phyloP scores from a whole-genome alignment of 2,329 filamentous ascomycete genomes.

The Colletotrichum salicis region DNA sequence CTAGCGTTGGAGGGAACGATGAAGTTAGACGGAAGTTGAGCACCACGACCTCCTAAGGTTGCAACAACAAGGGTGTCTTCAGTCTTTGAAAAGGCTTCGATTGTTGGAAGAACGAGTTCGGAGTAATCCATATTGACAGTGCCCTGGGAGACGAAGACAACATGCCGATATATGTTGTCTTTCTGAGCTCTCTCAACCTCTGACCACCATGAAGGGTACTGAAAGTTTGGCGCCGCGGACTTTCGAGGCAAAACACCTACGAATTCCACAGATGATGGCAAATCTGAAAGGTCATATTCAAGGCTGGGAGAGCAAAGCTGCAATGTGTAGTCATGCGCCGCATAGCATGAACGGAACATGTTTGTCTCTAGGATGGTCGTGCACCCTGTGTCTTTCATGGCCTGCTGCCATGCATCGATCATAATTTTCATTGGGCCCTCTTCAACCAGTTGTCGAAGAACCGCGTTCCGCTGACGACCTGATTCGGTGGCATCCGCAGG shows the following conservation, averaged over 20 bases:
- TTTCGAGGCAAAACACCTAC: conserved; percentile 54
- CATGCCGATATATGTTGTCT: conserved; percentile 15
- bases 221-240: conserved; percentile 41
- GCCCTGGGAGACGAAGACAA: conserved; percentile 60
- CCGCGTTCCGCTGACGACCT: conserved; percentile 42
- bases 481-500: conserved; percentile 44
- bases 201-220: conserved; percentile 57
- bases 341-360: conserved; percentile 21
- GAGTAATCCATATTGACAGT: conserved; percentile 52
- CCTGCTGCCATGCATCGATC: conserved; percentile 21
- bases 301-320: conserved; percentile 52
- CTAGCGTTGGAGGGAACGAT: conserved; percentile 51
- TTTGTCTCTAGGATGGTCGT: conserved; percentile 6
- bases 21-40: conserved; percentile 16
- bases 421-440: conserved; percentile 30
- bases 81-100: conserved; percentile 52
- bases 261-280: conserved; percentile 53
- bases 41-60: conserved; percentile 43
- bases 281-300: conserved; percentile 51
- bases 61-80: conserved; percentile 50
- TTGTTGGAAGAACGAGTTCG: conserved; percentile 56
- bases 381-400: conserved; percentile 15
- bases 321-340: conserved; percentile 45
- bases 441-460: conserved; percentile 30
- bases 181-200: conserved; percentile 45